Percentiles rank a stretch among this genome's conserved stretches.
These are phyloP conservation scores for Teratosphaeria epicoccoides DNA, from an alignment of 2,329 filamentous ascomycete genomes.

Conservation along the genomic window DNA sequence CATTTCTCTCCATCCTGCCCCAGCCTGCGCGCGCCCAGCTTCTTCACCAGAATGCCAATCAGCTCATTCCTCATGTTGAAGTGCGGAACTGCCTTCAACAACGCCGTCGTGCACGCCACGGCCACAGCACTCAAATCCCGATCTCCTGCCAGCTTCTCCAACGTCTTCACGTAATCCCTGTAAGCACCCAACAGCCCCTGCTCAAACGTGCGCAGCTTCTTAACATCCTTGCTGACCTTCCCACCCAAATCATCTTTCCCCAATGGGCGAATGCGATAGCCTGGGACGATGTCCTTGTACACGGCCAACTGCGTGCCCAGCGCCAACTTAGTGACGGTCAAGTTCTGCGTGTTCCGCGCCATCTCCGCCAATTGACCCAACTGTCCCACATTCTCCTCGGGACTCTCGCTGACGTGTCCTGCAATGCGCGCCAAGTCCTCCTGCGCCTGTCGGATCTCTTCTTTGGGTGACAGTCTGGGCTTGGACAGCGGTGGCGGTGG, in stretches of 20 bases:
- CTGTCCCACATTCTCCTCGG: constrained; percentile 74
- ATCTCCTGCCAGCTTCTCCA: constrained; percentile 54
- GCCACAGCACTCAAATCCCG: constrained; percentile 45
- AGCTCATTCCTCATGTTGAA: constrained; percentile 93
- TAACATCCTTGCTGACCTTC: constrained; percentile 87
- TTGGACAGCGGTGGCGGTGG: too few relatives aligned
- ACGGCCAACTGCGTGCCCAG: constrained; percentile 79
- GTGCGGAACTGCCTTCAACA: constrained; percentile 75
- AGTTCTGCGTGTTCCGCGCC: constrained; percentile 52
- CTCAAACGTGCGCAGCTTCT: constrained; percentile 71
- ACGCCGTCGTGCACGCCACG: constrained; percentile 71
- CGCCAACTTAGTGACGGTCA: constrained; percentile 72
- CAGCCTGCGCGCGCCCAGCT: constrained; percentile 61
- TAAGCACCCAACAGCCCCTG: constrained; percentile 79
- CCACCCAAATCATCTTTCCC: constrained; percentile 62
- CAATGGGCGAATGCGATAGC: constrained; percentile 82
- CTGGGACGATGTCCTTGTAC: constrained; percentile 93
- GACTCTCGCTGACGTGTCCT: constrained; percentile 72
- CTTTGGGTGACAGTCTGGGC: constrained; percentile 58
- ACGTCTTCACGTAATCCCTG: constrained; percentile 68
- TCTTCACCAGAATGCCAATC: constrained; percentile 74
- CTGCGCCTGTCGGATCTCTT: constrained; percentile 78
- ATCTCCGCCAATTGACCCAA: constrained; percentile 71
- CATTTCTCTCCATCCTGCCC: constrained; percentile 72
- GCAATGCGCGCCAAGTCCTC: constrained; percentile 85